These are phyloP conservation scores for Paxillus involutus DNA, from an alignment of 768 basidiomycete species.

Conservation along the genomic window DNA sequence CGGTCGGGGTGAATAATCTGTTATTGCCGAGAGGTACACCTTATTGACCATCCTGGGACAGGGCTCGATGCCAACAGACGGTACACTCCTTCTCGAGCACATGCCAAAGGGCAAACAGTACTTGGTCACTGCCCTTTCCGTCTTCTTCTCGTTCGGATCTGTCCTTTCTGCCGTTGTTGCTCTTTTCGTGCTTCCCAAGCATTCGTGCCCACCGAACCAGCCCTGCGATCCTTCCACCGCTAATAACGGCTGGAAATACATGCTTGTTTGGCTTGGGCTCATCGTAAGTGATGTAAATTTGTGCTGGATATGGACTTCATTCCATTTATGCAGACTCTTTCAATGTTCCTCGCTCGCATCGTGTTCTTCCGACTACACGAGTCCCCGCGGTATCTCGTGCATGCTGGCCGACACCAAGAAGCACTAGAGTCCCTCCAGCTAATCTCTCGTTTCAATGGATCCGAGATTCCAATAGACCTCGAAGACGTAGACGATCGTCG, in stretches of 20 bases:
- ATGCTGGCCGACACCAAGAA: conserved; percentile 81
- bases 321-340: conserved; percentile 59
- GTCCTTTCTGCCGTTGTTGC: conserved; percentile 83
- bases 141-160: conserved; percentile 95
- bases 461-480: conserved; percentile 61
- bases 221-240: conserved; percentile 65
- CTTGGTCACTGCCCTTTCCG: conserved; percentile 85
- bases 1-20: conserved; percentile 76
- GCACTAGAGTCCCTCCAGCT: conserved; percentile 80
- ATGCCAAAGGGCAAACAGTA: conserved; percentile 92
- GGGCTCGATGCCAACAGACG: conserved; percentile 97
- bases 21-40: background rate
- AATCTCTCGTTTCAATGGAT: conserved; percentile 87
- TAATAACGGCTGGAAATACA: conserved; percentile 89
- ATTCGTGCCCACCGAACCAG: conserved; percentile 55
- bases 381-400: conserved; percentile 90
- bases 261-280: conserved; percentile 73
- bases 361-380: conserved; percentile 91
- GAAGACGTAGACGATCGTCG: conserved; percentile 64
- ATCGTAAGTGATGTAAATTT: conserved; percentile 61
- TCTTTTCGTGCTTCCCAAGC: conserved; percentile 73
- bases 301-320: background rate
- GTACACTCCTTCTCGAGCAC: conserved; percentile 89
- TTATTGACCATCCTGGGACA: conserved; percentile 28
- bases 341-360: conserved; percentile 86